Base-by-base conservation (phyloP, 2,329 filamentous ascomycete genomes). In the Myriosclerotinia scirpicola region DNA sequence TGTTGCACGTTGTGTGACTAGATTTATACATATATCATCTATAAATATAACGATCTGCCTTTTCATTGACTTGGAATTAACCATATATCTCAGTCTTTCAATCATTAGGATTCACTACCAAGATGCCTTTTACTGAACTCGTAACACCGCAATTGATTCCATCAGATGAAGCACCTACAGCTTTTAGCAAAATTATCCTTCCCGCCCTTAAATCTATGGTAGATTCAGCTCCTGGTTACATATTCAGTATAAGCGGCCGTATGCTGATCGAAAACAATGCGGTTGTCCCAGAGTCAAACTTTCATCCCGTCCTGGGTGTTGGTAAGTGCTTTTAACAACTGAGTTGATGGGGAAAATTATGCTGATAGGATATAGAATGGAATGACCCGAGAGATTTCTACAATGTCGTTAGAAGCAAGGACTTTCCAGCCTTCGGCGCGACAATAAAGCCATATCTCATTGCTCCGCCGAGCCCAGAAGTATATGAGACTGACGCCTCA, bases 61-160 rank as follows among this genome's bases (percentile, higher is more conserved):
- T 5, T 34, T 17, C 40, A 58, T 40, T 58, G 30, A 34, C 30
- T 46, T 17, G 9, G 26, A 34, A 42, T 54, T 9, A 42, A 53
- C n/a, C 6, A n/a, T 5, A n/a, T 42, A 22, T 34, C 15, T 34
- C 17, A 11, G 14, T 3, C 5, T 5, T 44, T 53, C 5, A 2
- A 52, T 11, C 17, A 12, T 7, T 15, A 8, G 30, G 15, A 46
- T n/a, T 22, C 38, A 54, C 40, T 30, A 14, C 26, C 48, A 58
- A 56, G 5, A 64, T 64, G 62, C 30, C 53, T 48, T 40, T 64
- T 42, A 58, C 52, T 0, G 63, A 65, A 14, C 17, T 65, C 36
- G 7, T 52, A 2, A 50, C 17, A 9, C 42, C 62, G 12, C 17
- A n/a, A 15, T 6, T 52, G 1, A 14, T 30, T 17, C 63, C 58